Conservation (phyloP, 306 rosid species). For the Rosa lucieae region DNA sequence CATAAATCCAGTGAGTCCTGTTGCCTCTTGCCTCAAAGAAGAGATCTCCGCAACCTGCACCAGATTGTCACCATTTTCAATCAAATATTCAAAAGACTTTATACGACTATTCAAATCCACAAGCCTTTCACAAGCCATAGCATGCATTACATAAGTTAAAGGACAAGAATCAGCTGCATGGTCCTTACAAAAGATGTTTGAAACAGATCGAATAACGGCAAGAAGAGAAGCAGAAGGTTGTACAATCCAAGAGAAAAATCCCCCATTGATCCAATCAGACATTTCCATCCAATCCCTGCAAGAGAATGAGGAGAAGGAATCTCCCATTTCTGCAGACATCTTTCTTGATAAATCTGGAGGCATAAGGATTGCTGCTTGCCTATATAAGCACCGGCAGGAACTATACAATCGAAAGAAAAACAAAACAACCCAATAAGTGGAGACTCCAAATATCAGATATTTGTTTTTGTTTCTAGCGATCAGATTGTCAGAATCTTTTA, state of each 20-base stretch:
- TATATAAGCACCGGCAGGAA: too few relatives aligned
- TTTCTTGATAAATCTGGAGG: too few relatives aligned
- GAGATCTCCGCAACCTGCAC: constrained; percentile 36
- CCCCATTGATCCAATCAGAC: constrained; percentile 58
- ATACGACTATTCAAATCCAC: constrained; percentile 75
- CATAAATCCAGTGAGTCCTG: constrained; percentile 67
- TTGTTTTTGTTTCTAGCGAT: too few relatives aligned
- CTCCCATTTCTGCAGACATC: constrained; percentile 39
- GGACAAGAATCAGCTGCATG: constrained; percentile 44
- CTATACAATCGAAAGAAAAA: too few relatives aligned
- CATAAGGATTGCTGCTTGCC: too few relatives aligned
- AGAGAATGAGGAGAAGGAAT: constrained; percentile 52
- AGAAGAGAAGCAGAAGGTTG: constrained; percentile 75
- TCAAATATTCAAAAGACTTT: constrained; percentile 54
- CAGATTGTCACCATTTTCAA: constrained; percentile 48
- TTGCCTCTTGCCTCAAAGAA: constrained; percentile 64
- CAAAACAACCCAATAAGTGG: too few relatives aligned
- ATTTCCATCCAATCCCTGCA: constrained; percentile 69
- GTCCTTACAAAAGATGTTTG: constrained; percentile 46
- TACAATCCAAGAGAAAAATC: constrained; percentile 71
- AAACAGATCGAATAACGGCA: constrained; percentile 55
- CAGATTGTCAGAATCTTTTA: too few relatives aligned
- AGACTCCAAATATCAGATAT: too few relatives aligned
- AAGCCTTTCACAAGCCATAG: constrained; percentile 86
- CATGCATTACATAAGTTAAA: constrained; percentile 62